Evolutionary conservation across 495 filamentous ascomycete species (phyloP), one percentile per base, ranked within the genome.

Genomic region (Penicillium atrosanguineum): DNA sequence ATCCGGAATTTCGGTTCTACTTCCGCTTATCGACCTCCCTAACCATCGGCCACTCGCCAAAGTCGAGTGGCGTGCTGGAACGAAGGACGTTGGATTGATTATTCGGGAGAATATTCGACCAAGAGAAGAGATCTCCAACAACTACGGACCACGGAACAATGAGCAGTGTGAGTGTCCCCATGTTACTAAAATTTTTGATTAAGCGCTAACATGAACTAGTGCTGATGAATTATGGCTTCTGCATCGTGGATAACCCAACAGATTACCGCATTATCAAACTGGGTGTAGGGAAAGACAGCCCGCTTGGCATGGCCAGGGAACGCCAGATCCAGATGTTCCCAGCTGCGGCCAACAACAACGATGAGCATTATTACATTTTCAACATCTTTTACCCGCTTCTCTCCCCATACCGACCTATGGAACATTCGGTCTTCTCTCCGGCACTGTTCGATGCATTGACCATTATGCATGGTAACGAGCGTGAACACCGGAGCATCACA

Each of bases 141-240:
- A 89, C 61, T 89, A 89, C 53, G 85, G 81, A 0, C 79, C 83
- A 4, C 84, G 87, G 45, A 75, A 80, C 46, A 89, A 89, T 52
- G 85, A 83, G 58, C 83, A 87, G 59, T 62, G 82, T 83, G 57
- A 39, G 78, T 71, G n/a, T 16, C 38, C 21, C 44, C 36, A 40
- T 11, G 34, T 16, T n/a, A 3, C 31, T 2, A 4, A 3, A 4
- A 12, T 31, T 9, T 3, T 28, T 8, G 7, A 9, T 46, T 6
- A 18, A 46, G 7, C 25, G 21, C 50, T 52, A 62, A 53, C 26
- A 36, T 38, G 2, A 12, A 23, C 6, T 20, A 84, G 82, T 88
- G 28, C 71, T 88, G 46, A 73, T 87, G 69, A 86, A 85, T 40
- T 88, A 88, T 44, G 86, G 86, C 4, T 88, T 88, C 63, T 81